Base-by-base conservation (phyloP, 306 rosid species). In the Neltuma alba region DNA sequence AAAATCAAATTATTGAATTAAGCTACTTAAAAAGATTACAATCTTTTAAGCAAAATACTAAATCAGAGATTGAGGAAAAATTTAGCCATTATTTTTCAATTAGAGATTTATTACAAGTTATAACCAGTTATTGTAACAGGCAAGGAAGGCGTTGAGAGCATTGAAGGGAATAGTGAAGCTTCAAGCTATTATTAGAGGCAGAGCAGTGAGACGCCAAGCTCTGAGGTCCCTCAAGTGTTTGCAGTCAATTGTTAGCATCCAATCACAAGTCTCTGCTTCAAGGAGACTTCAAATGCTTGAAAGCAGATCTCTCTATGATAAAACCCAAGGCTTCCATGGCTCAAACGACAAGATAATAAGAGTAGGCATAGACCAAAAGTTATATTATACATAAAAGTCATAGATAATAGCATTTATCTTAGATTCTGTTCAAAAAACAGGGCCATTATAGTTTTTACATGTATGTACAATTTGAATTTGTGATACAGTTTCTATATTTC, bases 131-230 rank as follows among this genome's bases (percentile, higher is more conserved):
- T 70, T 78, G 54, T 33, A 52, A 52, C 85, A 95, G 99, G 98
- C 99, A 76, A 95, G 82, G 84, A 91, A 91, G 81, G 99, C 99
- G 52, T 81, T 91, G 87, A 66, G 89, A 70, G 99, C 99, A 83
- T 82, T 95, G 78, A 92, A 89, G 88, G 99, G 99, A 79, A 92
- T 95, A 75, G 99, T 95, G 83, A 95, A 82, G 80, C 99, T 95
- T 63, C 99, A 95, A 88, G 99, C 99, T 18, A 86, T 95, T 48
- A 92, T 95, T 21, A 86, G 99, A 6, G 99, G 99, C 67, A 78
- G 92, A 83, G 95, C 97, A 44, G 99, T 95, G 60, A 86, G 99
- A 67, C 95, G 97, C 69, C 97, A 95, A 89, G 94, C 98, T 25
- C 83, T 91, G 70, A 89, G 85, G 60, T 91, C 99, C 61, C 89